Base-by-base conservation (phyloP, 2,329 filamentous ascomycete species). In the Calonectria hawksworthii region DNA sequence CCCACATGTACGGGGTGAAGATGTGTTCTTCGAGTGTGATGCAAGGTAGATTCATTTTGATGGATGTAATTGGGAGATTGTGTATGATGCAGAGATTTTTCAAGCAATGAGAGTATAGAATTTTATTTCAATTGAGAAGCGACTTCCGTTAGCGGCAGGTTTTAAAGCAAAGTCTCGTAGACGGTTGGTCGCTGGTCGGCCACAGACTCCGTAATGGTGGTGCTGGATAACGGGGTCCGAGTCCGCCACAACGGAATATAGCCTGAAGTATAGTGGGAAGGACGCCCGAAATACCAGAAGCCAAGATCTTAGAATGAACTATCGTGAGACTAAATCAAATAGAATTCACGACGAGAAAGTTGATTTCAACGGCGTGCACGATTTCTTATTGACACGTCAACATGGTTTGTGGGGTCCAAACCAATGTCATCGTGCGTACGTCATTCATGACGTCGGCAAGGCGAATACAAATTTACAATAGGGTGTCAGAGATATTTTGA, bases 21-120 rank as follows among this genome's bases (percentile, higher is more conserved):
- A 51, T 65, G 41, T 74, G 72, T 28, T 74, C 72, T 56, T 74
- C 72, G 26, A 74, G 72, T 21, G 72, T 72, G 52, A 74, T 74
- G 36, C 68, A 61, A 26, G 66, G 56, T 11, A 61, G 23, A 38
- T 14, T 21, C 54, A 61, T 61, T 36, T 61, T 61, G 54, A 10
- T 4, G 21, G 8, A 7, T 47, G 41, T 6, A 11, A 21, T 47
- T n/a, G 18, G 21, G 1, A 21, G 41, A 47, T 10, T 47, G 18
- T 41, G 41, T n/a, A 11, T n/a, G 11, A 47, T 10, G 21, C 41
- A 10, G 41, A n/a, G 41, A 9, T 47, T n/a, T n/a, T n/a, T 11
- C 3, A 47, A 8, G 41, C 41, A n/a, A 47, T 61, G 16, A 32
- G 16, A 2, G n/a, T 26, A 18, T 36, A 32, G 34, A 14, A 54